Evolutionary conservation across 768 basidiomycete species (phyloP), one percentile per base, ranked within the genome.

Genomic region (Hypsizygus marmoreus): DNA sequence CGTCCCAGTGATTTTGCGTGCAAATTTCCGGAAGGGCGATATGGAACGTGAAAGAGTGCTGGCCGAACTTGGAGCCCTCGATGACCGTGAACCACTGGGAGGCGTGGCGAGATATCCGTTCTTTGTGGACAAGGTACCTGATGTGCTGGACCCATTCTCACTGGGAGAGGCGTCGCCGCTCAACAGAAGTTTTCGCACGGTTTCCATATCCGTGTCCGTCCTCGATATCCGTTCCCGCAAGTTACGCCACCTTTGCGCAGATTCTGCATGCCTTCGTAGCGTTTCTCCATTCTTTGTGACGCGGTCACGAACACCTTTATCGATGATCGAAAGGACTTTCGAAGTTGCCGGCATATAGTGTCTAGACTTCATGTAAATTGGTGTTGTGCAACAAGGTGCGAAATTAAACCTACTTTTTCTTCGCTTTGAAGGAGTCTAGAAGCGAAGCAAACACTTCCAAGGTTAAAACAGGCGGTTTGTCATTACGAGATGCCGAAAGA

Each of bases 271-370:
- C 55, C 92, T 75, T 49, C 95, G 79, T 38, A 98, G 68, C 25
- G 92, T 92, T 70, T 97, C 95, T 1, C 95, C 95, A 53, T 97
- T 98, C 79, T 93, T 95, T 16, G 95, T 97, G 4, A 93, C 86
- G 44, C 95, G 82, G 53, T 97, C 94, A 45, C 82, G 81, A 22
- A 97, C 88, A 19, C 94, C 94, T 66, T 92, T 97, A 64, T 93
- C 92, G 57, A 98, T 88, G 56, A 97, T 94, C 19, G 88, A 82
- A 19, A 98, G 76, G 36, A 95, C 94, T 61, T 95, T 94, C 6
- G 84, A 87, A 3, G 90, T 90, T 28, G 93, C 92, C 1, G 95
- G 97, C 70, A 92, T 84, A 63, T 98, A 98, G 64, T 97, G 93
- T 61, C 92, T 95, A 57, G 35, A 25, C 40, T 38, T 40, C 26